phyloP scores from a whole-genome alignment of 2,329 filamentous ascomycete species.

The Tolypocladium ophioglossoides region DNA sequence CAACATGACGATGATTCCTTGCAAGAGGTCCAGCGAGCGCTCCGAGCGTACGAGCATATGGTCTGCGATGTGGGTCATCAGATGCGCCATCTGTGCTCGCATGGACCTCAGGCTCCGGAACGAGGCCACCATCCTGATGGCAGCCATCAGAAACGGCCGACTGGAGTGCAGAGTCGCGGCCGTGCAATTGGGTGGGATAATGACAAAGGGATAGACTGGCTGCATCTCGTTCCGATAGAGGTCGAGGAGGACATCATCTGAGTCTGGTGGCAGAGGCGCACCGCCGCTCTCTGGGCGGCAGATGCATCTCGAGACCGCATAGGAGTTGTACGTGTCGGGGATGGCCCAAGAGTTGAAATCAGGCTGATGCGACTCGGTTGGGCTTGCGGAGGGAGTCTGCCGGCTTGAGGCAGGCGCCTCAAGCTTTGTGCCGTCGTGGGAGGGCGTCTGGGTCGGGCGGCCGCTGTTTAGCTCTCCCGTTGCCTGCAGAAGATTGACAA shows the following conservation, averaged over 20 bases:
- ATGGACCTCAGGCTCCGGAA: conserved; percentile 35
- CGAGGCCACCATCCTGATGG: conserved; percentile 39
- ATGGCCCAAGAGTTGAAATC: conserved; percentile 17
- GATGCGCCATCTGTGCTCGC: conserved; percentile 36
- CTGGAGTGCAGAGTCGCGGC: conserved; percentile 25
- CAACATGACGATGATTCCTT: conserved; percentile 36
- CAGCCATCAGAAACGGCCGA: conserved; percentile 36
- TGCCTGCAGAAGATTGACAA: conserved; percentile 36
- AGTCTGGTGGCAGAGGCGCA: conserved; percentile 27
- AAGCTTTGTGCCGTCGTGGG: conserved; percentile 15
- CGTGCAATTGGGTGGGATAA: conserved; percentile 24
- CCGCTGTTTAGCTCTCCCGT: conserved; percentile 23
- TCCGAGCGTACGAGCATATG: conserved; percentile 38
- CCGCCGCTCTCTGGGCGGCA: conserved; percentile 31
- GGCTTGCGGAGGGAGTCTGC: conserved; percentile 11
- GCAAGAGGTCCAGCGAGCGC: conserved; percentile 37
- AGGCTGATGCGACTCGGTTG: conserved; percentile 6
- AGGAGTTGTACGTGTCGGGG: conserved; percentile 33
- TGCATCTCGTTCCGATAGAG: conserved; percentile 33
- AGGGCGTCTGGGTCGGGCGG: conserved; percentile 12
- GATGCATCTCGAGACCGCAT: conserved; percentile 34
- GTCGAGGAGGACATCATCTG: conserved; percentile 34
- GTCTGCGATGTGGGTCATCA: conserved; percentile 35
- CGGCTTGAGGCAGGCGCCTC: conserved; percentile 14
- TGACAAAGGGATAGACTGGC: conserved; percentile 35